Conservation (phyloP, 345 rosid species). For the Turritis glabra region DNA sequence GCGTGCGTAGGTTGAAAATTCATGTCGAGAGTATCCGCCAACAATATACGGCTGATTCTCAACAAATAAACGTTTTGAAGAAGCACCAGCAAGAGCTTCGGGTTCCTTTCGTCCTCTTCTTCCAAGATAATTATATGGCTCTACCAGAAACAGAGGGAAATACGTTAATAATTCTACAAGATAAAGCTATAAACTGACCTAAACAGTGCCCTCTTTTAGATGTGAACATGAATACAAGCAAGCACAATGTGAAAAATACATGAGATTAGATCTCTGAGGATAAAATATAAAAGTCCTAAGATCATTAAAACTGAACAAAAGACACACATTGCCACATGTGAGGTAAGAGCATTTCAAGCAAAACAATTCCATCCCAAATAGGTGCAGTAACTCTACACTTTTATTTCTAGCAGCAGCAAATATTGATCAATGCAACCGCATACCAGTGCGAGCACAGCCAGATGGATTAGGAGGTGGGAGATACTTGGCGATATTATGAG, state of each 20-base stretch:
- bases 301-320: neutral
- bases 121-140: constrained; percentile 85
- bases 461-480: constrained; percentile 77
- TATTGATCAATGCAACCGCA: constrained; percentile 26
- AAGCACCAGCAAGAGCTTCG: constrained; percentile 89
- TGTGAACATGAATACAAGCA: constrained; percentile 16
- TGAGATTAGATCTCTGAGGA: neutral
- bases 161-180: neutral
- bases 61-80: constrained; percentile 85
- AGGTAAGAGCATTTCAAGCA: neutral
- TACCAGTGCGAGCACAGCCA: constrained; percentile 99
- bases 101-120: constrained; percentile 98
- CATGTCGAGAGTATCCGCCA: constrained; percentile 76
- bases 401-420: constrained; percentile 1
- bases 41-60: constrained; percentile 92
- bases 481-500: constrained; percentile 60
- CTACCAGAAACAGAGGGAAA: constrained; percentile 43
- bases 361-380: neutral
- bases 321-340: neutral
- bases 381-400: neutral
- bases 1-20: constrained; percentile 48
- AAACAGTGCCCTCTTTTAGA: neutral
- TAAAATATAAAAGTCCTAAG: neutral
- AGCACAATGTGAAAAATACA: neutral
- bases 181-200: neutral